Evolutionary conservation across 768 basidiomycete genomes (phyloP), one percentile per base, ranked within the genome.

Genomic region (Termitomyces bulborhizus): DNA sequence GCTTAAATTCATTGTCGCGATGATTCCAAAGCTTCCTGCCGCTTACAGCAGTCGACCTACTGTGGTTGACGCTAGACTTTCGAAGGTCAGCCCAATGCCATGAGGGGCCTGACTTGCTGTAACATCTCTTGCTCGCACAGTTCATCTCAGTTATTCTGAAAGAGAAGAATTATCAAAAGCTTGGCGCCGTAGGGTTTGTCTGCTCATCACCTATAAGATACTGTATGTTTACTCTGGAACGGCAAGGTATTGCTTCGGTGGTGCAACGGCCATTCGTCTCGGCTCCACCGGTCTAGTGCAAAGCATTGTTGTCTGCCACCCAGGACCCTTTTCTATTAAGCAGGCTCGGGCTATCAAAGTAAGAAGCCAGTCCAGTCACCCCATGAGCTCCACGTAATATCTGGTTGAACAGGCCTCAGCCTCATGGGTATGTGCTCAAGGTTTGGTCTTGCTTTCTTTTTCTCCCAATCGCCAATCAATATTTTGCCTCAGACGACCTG

Each of bases 101-200:
- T n/a, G 29, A 52, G 15, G 31, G 4, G 7, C 3, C 11, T 34
- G 21, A 9, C 29, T 12, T 4, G 34, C 54, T 4, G 18, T 51
- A 36, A 44, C 18, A 29, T 29, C 24, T 8, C 12, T 47, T 37
- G 43, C 16, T 29, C 4, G 26, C 39, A 26, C 34, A 76, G 75
- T 73, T 75, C 59, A 67, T 75, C 27, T 41, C 60, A 21, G 58
- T 66, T 15, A 55, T 77, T 29, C 60, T 69, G 49, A 65, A 65
- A 37, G 69, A 73, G 57, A 75, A 71, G 60, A 60, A 68, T 21
- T 77, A 76, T 52, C 67, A 69, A 34, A 73, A 73, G 53, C 39
- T 76, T n/a, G 76, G 76, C 7, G 70, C 68, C 21, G 67, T 74
- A 3, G 74, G 75, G 71, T 75, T 53, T 42, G 66, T 62, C 6